Conservation (phyloP, 202 grass and related monocot species). For the Elaeis oleifera region DNA sequence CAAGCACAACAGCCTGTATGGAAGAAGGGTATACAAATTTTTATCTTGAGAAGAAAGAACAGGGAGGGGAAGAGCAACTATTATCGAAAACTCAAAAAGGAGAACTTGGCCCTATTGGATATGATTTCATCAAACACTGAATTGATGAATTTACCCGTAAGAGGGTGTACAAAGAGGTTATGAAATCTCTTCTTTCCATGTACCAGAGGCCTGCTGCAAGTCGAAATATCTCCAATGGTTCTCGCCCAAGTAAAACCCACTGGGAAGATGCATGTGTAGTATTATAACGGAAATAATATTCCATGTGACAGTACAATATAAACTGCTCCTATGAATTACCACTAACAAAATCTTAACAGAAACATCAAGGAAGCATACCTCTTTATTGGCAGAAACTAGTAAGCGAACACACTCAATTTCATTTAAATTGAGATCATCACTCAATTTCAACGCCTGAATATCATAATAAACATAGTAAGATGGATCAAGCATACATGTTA, state of each 20-base stretch:
- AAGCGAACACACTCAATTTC: slow-evolving; percentile 91
- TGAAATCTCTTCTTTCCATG: slow-evolving; percentile 96
- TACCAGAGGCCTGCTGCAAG: slow-evolving; percentile 93
- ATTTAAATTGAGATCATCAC: slow-evolving; percentile 95
- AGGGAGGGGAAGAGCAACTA: too few species aligned
- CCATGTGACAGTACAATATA: too few species aligned
- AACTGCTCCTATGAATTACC: too few species aligned
- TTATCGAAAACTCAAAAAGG: neutral
- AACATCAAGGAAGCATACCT: slow-evolving; percentile 44
- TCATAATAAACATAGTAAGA: neutral
- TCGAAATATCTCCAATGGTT: slow-evolving; percentile 81
- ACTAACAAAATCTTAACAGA: neutral
- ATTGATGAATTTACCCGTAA: slow-evolving; percentile 54
- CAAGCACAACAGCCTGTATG: slow-evolving; percentile 83
- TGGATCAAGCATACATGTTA: slow-evolving; percentile 4
- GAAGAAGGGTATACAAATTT: slow-evolving; percentile 13
- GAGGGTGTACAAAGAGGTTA: slow-evolving; percentile 85
- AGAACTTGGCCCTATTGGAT: neutral
- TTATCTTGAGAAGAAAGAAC: too few species aligned
- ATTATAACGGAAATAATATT: too few species aligned
- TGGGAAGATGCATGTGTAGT: slow-evolving; percentile 22
- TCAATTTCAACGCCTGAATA: slow-evolving; percentile 72
- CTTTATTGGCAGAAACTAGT: slow-evolving; percentile 76
- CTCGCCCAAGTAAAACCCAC: slow-evolving; percentile 87
- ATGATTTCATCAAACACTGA: slow-evolving; percentile 13